A percentile compares a stretch with the other conserved stretches of the same genome.
phyloP scores from a whole-genome alignment of 192 early-diverging fungal genomes.

The Rhizophagus clarus region DNA sequence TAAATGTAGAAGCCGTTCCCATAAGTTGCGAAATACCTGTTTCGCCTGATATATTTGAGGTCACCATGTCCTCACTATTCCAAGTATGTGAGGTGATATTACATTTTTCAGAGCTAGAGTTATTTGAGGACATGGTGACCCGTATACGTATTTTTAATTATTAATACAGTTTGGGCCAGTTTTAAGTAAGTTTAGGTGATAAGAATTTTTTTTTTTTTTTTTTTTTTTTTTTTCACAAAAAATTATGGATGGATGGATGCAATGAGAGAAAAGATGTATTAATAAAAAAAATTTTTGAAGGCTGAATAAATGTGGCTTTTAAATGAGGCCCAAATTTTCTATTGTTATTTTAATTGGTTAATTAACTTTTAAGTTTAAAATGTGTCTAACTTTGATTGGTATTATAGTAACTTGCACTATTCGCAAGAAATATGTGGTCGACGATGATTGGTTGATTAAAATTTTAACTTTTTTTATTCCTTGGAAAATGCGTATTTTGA shows the following conservation, averaged over 20 bases:
- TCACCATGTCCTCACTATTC: slow-evolving; percentile 20
- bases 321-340: neutral
- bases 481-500: too few species aligned
- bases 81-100: neutral
- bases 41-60: neutral
- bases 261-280: neutral
- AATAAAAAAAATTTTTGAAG: neutral
- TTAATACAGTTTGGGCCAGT: slow-evolving; percentile 10
- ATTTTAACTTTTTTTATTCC: too few species aligned
- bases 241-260: neutral
- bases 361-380: neutral
- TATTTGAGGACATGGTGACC: slow-evolving; percentile 22
- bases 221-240: neutral
- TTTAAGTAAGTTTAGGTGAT: neutral
- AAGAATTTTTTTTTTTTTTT: neutral
- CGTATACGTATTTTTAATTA: neutral
- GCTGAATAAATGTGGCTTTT: neutral
- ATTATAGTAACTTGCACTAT: neutral
- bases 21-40: slow-evolving; percentile 10
- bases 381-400: slow-evolving; percentile 12
- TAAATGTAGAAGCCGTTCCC: neutral
- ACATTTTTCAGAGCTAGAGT: neutral
- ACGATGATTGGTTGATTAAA: too few species aligned
- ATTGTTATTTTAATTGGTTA: neutral
- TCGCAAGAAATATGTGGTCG: too few species aligned